phyloP scores from a whole-genome alignment of 768 basidiomycete species.

The Tricholoma sp. region DNA sequence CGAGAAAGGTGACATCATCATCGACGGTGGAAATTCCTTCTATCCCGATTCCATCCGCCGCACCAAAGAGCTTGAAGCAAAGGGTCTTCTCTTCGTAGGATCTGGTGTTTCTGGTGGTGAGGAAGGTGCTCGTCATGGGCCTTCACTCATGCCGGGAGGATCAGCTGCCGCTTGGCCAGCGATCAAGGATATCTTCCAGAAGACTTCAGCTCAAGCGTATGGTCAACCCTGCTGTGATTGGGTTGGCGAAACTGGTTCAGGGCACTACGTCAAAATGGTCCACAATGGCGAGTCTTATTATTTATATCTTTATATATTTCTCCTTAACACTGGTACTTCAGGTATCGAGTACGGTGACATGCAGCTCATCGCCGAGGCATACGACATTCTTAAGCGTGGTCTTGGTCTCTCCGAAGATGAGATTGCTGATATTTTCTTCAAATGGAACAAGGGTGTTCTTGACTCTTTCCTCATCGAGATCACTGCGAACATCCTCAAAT shows the following conservation, averaged over 20 bases:
- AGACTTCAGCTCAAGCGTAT: conserved; percentile 89
- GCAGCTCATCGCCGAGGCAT: conserved; percentile 98
- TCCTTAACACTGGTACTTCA: conserved; percentile 24
- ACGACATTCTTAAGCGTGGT: conserved; percentile 97
- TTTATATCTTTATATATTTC: conserved; percentile 4
- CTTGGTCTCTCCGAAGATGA: conserved; percentile 82
- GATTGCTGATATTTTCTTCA: conserved; percentile 90
- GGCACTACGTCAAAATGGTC: conserved; percentile 99
- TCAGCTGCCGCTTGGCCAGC: conserved; percentile 89
- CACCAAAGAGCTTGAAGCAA: conserved; percentile 84
- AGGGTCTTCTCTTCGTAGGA: conserved; percentile 95
- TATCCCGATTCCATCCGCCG: conserved; percentile 98
- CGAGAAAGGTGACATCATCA: conserved; percentile 96
- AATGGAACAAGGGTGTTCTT: conserved; percentile 98
- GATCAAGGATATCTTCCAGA: conserved; percentile 99
- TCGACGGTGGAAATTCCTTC: conserved; percentile 99
- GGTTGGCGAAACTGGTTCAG: conserved; percentile 94
- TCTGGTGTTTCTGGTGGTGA: conserved; percentile 99
- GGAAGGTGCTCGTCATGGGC: conserved; percentile 95
- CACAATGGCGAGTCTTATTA: conserved; percentile 68
- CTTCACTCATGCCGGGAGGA: conserved; percentile 99
- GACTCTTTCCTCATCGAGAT: conserved; percentile 99
- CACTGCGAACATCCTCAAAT: conserved; percentile 93
- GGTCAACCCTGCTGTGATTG: conserved; percentile 99
- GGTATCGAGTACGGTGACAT: conserved; percentile 99